Evolutionary conservation across 2,329 filamentous ascomycete genomes (phyloP).

Genomic region (Pseudogymnoascus sp.): DNA sequence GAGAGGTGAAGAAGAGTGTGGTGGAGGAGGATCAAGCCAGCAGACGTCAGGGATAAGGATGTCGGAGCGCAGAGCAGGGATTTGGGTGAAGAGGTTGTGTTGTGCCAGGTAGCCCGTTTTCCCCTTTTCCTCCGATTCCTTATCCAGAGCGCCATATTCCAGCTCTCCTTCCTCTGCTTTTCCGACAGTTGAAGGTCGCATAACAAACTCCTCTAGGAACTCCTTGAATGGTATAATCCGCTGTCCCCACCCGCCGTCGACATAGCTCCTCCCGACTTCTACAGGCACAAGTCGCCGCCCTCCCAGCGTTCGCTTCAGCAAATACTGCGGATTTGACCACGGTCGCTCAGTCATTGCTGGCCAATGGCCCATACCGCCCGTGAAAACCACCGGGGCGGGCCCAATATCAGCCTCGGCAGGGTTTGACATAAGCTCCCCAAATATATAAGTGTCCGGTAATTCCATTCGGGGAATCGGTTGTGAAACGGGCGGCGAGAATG

Average conservation of each 20-base stretch:
- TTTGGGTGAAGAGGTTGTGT: slow-evolving; percentile 76
- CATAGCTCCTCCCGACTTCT: slow-evolving; percentile 80
- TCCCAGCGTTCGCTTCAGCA: slow-evolving; percentile 63
- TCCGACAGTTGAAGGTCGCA: neutral
- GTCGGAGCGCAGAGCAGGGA: slow-evolving; percentile 67
- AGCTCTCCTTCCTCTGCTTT: slow-evolving; percentile 11
- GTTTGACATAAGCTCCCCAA: slow-evolving; percentile 52
- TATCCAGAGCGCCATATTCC: slow-evolving; percentile 16
- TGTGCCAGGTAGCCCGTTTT: slow-evolving; percentile 73
- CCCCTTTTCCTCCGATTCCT: neutral
- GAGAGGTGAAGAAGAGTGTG: slow-evolving; percentile 40
- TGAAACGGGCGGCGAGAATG: slow-evolving; percentile 36
- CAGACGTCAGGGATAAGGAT: slow-evolving; percentile 78
- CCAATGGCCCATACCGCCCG: slow-evolving; percentile 59
- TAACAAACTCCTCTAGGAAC: slow-evolving; percentile 47
- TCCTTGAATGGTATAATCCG: slow-evolving; percentile 64
- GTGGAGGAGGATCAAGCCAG: slow-evolving; percentile 57
- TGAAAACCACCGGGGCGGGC: slow-evolving; percentile 61
- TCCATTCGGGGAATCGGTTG: slow-evolving; percentile 35
- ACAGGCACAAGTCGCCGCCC: slow-evolving; percentile 77
- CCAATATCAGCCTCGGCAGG: slow-evolving; percentile 30
- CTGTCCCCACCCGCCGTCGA: slow-evolving; percentile 77
- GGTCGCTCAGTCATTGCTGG: slow-evolving; percentile 59
- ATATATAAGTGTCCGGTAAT: slow-evolving; percentile 46
- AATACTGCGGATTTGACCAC: slow-evolving; percentile 69